Conservation (phyloP, 306 rosid genomes). For the Oxytropis ochrocephala region DNA sequence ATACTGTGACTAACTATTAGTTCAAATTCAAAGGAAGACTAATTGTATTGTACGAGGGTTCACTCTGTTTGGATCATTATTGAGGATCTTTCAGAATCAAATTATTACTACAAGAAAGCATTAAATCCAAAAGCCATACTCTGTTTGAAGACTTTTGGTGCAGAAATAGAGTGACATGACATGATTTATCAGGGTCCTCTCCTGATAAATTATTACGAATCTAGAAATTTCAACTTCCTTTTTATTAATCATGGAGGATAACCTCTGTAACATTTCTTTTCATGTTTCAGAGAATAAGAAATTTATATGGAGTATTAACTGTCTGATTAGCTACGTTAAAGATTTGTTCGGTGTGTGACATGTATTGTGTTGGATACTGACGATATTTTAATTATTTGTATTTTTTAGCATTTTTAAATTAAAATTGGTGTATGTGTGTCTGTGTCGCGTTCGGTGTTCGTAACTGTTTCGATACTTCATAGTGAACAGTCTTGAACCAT, state of each 20-base stretch:
- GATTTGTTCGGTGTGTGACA: no score
- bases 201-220: slow-evolving; percentile 22
- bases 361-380: no score
- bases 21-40: slow-evolving; percentile 16
- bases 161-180: slow-evolving; percentile 22
- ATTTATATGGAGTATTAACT: no score
- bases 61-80: background rate
- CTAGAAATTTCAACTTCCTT: background rate
- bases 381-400: no score
- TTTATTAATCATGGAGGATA: background rate
- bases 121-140: background rate
- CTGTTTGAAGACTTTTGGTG: background rate
- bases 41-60: background rate
- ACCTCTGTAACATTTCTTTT: background rate
- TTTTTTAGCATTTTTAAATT: no score
- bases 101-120: background rate
- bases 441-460: no score
- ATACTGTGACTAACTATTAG: slow-evolving; percentile 18
- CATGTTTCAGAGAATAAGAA: background rate
- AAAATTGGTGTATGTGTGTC: no score
- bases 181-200: slow-evolving; percentile 19
- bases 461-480: no score
- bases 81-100: background rate
- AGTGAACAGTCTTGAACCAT: no score
- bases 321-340: no score